Evolutionary conservation across 176 grass and related monocot genomes (phyloP).

Genomic region (Carex pumila): DNA sequence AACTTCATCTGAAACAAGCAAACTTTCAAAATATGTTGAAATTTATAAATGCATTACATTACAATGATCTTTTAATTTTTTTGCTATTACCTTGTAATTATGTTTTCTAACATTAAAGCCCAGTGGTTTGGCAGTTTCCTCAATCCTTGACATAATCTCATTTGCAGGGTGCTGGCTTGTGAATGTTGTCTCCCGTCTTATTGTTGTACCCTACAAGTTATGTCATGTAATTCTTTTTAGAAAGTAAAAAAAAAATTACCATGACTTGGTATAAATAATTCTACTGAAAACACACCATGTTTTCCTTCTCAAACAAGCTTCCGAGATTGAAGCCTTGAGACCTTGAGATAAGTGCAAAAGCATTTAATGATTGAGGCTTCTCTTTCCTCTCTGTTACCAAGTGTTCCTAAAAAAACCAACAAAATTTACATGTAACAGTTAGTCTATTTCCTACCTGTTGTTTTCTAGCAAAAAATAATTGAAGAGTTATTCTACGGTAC

Average conservation of each 20-base stretch:
- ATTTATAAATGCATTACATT: background rate
- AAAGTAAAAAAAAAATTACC: constrained; percentile 13
- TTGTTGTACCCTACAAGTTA: constrained; percentile 40
- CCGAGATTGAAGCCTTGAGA: constrained; percentile 98
- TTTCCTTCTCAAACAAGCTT: constrained; percentile 93
- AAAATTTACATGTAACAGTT: background rate
- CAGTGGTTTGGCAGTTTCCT: constrained; percentile 83
- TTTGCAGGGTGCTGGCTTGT: constrained; percentile 71
- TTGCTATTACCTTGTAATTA: constrained; percentile 73
- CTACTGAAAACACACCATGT: constrained; percentile 28
- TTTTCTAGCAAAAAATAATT: background rate
- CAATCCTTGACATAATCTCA: constrained; percentile 95
- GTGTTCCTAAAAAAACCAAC: constrained; percentile 44
- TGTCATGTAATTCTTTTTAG: background rate
- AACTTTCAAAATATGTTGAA: background rate
- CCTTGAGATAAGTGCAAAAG: constrained; percentile 97
- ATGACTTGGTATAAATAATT: background rate
- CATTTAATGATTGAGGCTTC: constrained; percentile 95
- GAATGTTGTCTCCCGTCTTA: constrained; percentile 79
- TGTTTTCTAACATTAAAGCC: constrained; percentile 95
- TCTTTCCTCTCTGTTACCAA: constrained; percentile 85
- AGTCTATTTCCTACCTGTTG: background rate
- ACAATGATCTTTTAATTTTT: background rate
- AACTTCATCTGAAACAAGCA: constrained; percentile 67
- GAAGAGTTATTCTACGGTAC: no score